Conservation (phyloP, 208 protist species). For the Zelonia costaricensis region DNA sequence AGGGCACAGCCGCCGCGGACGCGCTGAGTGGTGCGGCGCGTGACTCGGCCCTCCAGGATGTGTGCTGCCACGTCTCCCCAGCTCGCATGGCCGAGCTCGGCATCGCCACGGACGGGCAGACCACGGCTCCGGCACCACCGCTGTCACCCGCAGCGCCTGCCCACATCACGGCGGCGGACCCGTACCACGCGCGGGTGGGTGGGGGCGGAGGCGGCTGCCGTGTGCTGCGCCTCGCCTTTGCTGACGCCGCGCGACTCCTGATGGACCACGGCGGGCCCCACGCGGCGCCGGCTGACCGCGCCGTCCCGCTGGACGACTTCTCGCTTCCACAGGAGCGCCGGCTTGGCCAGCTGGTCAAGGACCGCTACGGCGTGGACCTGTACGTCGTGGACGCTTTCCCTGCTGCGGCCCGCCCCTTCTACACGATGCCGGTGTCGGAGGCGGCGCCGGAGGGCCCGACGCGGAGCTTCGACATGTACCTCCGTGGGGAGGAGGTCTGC, state of each 20-base stretch:
- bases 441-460: slow-evolving; percentile 28
- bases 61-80: slow-evolving; percentile 24
- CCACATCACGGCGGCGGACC: neutral
- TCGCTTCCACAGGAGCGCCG: slow-evolving; percentile 89
- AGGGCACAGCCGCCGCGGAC: neutral
- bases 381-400: slow-evolving; percentile 99
- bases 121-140: neutral
- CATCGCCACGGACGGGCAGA: neutral
- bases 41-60: neutral
- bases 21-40: slow-evolving; percentile 6
- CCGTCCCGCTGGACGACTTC: slow-evolving; percentile 68
- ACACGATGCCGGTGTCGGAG: slow-evolving; percentile 96
- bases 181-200: slow-evolving; percentile 17
- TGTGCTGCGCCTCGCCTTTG: slow-evolving; percentile 25
- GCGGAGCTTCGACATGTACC: slow-evolving; percentile 98
- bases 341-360: slow-evolving; percentile 94
- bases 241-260: slow-evolving; percentile 17
- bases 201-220: slow-evolving; percentile 10
- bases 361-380: slow-evolving; percentile 98
- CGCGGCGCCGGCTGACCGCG: neutral
- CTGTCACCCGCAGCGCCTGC: neutral
- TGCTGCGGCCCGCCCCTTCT: slow-evolving; percentile 96
- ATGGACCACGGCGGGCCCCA: slow-evolving; percentile 1
- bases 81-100: slow-evolving; percentile 2
- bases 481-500: slow-evolving; percentile 99